Evolutionary conservation across 2,329 filamentous ascomycete species (phyloP).

Genomic region (Exophiala bonariae): DNA sequence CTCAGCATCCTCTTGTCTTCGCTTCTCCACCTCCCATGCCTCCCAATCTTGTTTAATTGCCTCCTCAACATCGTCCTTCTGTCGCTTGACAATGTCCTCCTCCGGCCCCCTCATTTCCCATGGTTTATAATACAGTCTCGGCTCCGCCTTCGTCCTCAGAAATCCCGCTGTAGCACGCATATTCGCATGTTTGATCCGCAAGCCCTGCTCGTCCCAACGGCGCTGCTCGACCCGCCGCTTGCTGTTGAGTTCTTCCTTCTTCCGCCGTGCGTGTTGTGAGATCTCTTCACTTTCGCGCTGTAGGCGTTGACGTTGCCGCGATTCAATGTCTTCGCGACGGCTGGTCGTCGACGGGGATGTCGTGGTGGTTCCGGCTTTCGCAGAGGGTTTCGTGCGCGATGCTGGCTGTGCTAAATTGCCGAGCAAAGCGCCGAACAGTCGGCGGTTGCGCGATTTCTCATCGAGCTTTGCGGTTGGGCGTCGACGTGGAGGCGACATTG

Average conservation of each 20-base stretch:
- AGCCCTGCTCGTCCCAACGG: conserved; percentile 66
- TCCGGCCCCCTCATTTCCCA: conserved; percentile 72
- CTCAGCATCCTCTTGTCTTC: conserved; percentile 29
- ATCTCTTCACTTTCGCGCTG: conserved; percentile 69
- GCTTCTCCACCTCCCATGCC: conserved; percentile 13
- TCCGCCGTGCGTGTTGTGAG: conserved; percentile 68
- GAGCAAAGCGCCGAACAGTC: conserved; percentile 80
- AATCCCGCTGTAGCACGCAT: conserved; percentile 71
- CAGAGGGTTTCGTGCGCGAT: conserved; percentile 13
- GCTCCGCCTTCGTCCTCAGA: conserved; percentile 69
- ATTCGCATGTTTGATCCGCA: conserved; percentile 65
- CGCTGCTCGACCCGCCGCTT: conserved; percentile 69
- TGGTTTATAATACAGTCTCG: conserved; percentile 81
- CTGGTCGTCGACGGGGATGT: conserved; percentile 57
- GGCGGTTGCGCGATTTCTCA: conserved; percentile 80
- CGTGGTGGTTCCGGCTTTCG: conserved; percentile 11
- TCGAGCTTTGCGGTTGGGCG: conserved; percentile 39
- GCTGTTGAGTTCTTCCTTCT: conserved; percentile 61
- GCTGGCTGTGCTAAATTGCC: conserved; percentile 74
- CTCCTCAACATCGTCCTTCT: conserved; percentile 66
- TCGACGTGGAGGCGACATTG: conserved; percentile 17
- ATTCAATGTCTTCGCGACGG: conserved; percentile 77
- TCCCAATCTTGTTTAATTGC: conserved; percentile 64
- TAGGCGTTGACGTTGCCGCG: conserved; percentile 74
- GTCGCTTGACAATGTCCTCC: conserved; percentile 68